Conservation (phyloP, 805 yeast species). For the Priceomyces haplophilus region DNA sequence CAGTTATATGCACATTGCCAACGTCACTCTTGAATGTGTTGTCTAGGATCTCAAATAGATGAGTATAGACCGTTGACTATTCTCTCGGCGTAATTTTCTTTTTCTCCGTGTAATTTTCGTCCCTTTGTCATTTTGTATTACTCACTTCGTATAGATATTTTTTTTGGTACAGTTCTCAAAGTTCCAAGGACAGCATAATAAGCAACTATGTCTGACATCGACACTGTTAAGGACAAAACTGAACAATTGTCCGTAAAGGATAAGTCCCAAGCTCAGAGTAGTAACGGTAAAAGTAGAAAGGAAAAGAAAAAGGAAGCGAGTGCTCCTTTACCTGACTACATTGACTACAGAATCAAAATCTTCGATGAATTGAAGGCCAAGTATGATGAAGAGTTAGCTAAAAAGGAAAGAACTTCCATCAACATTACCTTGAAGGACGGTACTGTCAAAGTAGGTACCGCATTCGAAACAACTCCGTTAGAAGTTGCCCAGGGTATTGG, state of each 20-base stretch:
- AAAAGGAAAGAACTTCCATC: conserved; percentile 57
- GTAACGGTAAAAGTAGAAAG: conserved; percentile 17
- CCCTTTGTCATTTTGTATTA: not conserved
- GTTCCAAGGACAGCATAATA: not conserved
- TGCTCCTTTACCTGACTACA: conserved; percentile 72
- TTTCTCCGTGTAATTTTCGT: conserved; percentile 6
- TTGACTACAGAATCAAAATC: conserved; percentile 71
- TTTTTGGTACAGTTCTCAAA: conserved; percentile 1
- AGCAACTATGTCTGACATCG: conserved; percentile 12
- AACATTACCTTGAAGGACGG: conserved; percentile 87
- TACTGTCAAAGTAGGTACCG: conserved; percentile 65
- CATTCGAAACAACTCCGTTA: conserved; percentile 90
- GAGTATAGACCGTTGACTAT: too few relatives aligned
- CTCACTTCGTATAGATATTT: not conserved
- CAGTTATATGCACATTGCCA: too few relatives aligned
- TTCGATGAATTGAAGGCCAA: conserved; percentile 78
- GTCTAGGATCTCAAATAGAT: too few relatives aligned
- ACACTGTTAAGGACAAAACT: conserved; percentile 44
- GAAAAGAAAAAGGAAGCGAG: conserved; percentile 41
- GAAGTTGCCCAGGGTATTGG: conserved; percentile 82
- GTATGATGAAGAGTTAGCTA: conserved; percentile 69
- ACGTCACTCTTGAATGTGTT: too few relatives aligned
- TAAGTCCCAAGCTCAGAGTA: conserved; percentile 8
- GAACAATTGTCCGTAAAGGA: conserved; percentile 40
- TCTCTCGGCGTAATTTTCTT: not conserved